These are phyloP conservation scores for Gaeumannomyces tritici DNA, from an alignment of 2,329 filamentous ascomycete species.

Conservation along the genomic window DNA sequence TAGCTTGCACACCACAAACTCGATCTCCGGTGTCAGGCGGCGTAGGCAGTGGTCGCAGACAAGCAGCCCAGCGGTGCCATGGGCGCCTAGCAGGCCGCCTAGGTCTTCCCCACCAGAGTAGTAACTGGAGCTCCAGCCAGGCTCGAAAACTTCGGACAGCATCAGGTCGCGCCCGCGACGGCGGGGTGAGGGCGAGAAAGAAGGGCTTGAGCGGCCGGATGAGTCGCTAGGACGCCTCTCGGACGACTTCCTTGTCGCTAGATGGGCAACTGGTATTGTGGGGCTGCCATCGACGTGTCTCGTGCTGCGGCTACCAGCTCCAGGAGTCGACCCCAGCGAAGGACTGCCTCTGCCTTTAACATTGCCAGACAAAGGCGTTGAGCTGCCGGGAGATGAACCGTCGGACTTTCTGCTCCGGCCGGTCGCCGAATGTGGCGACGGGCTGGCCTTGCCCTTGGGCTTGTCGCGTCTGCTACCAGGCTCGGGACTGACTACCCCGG, in stretches of 20 bases:
- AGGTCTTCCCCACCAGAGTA: background rate
- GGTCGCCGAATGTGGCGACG: background rate
- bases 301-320: background rate
- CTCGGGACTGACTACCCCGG: background rate
- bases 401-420: background rate
- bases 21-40: background rate
- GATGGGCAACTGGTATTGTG: background rate
- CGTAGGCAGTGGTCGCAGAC: constrained; percentile 3
- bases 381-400: background rate
- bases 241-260: background rate
- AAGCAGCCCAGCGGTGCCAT: background rate
- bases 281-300: background rate
- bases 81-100: background rate
- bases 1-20: constrained; percentile 3
- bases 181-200: background rate
- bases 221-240: background rate
- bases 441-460: background rate
- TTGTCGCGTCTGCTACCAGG: background rate
- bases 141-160: background rate
- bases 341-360: background rate
- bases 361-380: background rate
- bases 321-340: background rate
- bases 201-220: background rate
- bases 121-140: background rate
- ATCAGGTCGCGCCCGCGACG: constrained; percentile 1